These are phyloP conservation scores for Aureobasidium namibiae DNA, from an alignment of 2,329 filamentous ascomycete genomes.

Conservation along the genomic window DNA sequence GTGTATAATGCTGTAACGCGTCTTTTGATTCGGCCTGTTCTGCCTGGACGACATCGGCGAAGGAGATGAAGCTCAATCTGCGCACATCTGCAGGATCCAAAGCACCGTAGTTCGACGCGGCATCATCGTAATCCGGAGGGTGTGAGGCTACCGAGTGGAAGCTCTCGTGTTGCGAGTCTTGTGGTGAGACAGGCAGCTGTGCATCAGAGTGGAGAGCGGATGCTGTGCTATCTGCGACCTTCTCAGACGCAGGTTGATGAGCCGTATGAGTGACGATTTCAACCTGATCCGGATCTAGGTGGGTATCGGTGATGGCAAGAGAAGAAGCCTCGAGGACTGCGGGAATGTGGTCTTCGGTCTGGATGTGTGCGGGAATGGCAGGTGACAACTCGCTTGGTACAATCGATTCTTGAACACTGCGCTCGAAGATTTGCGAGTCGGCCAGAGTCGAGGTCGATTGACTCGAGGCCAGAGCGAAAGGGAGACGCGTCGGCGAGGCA, in stretches of 20 bases:
- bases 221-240: constrained; percentile 38
- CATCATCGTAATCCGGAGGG: constrained; percentile 41
- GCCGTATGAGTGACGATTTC: constrained; percentile 84
- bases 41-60: constrained; percentile 86
- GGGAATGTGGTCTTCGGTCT: constrained; percentile 90
- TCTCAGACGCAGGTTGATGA: constrained; percentile 69
- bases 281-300: constrained; percentile 77
- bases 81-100: constrained; percentile 72
- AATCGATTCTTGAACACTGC: constrained; percentile 78
- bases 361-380: constrained; percentile 86
- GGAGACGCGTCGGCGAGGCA: neutral
- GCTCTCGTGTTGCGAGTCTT: constrained; percentile 16
- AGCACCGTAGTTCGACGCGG: constrained; percentile 66
- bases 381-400: constrained; percentile 62
- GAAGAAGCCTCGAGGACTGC: constrained; percentile 86
- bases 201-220: constrained; percentile 14
- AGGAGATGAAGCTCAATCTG: constrained; percentile 88
- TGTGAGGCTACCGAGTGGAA: constrained; percentile 7
- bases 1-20: constrained; percentile 59
- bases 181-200: constrained; percentile 12
- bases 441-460: constrained; percentile 61
- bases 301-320: constrained; percentile 79
- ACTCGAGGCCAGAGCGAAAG: constrained; percentile 54
- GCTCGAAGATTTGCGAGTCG: constrained; percentile 75
- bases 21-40: constrained; percentile 54